Percentiles rank a stretch among this genome's conserved stretches.
Conservation (phyloP, 345 rosid genomes). For the Passiflora organensis region DNA sequence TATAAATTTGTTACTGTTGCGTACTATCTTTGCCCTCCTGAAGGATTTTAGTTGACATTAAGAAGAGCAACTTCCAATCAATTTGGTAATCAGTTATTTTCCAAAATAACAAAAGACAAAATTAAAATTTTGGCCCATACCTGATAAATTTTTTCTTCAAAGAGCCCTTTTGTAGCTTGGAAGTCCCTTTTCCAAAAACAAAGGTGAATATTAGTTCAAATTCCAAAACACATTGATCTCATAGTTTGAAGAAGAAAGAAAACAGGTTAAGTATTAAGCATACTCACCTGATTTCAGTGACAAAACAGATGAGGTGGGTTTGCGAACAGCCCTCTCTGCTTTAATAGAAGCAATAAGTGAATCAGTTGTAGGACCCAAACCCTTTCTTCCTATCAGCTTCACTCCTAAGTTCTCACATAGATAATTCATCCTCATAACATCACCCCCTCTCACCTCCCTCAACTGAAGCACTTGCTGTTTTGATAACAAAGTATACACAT, state of each 20-base stretch:
- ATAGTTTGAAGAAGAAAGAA: slow-evolving; percentile 3
- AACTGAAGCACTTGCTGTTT: slow-evolving; percentile 87
- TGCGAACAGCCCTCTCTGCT: slow-evolving; percentile 77
- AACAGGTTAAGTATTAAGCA: background rate
- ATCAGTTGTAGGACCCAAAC: slow-evolving; percentile 80
- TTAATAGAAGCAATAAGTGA: slow-evolving; percentile 82
- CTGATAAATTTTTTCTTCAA: slow-evolving; percentile 68
- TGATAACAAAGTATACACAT: slow-evolving; percentile 73
- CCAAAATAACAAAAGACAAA: background rate
- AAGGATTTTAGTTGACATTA: slow-evolving; percentile 10
- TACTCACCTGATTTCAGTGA: slow-evolving; percentile 49
- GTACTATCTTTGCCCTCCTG: slow-evolving; percentile 65
- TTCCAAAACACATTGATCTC: background rate
- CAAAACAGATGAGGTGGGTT: slow-evolving; percentile 44
- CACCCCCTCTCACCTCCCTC: slow-evolving; percentile 97
- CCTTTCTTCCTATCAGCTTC: slow-evolving; percentile 89
- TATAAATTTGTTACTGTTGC: slow-evolving; percentile 31
- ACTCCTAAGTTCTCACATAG: slow-evolving; percentile 83
- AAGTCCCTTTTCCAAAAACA: slow-evolving; percentile 35
- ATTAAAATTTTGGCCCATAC: slow-evolving; percentile 27
- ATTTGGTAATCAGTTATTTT: background rate
- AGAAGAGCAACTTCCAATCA: slow-evolving; percentile 1
- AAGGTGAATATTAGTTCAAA: slow-evolving; percentile 12
- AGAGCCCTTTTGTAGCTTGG: slow-evolving; percentile 55
- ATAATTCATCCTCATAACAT: slow-evolving; percentile 72